phyloP scores from a whole-genome alignment of 768 basidiomycete genomes.

The Pilatotrama ljubarskyi region DNA sequence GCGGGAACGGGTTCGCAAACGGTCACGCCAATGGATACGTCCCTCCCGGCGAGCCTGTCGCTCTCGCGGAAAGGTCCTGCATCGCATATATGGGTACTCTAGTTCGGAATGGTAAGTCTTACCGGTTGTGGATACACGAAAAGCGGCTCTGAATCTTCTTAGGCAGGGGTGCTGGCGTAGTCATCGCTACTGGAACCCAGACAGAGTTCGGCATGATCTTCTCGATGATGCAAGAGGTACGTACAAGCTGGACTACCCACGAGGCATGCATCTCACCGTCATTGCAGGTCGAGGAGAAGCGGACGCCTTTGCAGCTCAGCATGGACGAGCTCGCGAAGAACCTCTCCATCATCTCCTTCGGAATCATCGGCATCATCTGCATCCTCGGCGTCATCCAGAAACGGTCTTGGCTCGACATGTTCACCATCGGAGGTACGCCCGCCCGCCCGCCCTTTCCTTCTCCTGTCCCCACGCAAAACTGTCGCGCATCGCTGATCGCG shows the following conservation, averaged over 20 bases:
- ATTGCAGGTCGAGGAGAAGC: slow-evolving; percentile 72
- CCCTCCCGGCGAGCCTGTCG: slow-evolving; percentile 39
- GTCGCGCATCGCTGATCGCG: slow-evolving; percentile 10
- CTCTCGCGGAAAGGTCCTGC: slow-evolving; percentile 82
- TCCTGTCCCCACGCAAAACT: background rate
- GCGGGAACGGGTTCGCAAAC: slow-evolving; percentile 19
- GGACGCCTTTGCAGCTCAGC: slow-evolving; percentile 87
- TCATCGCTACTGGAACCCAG: slow-evolving; percentile 80
- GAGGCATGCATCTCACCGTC: background rate
- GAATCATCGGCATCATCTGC: slow-evolving; percentile 92
- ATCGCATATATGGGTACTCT: slow-evolving; percentile 96
- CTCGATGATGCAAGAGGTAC: slow-evolving; percentile 95
- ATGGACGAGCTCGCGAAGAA: slow-evolving; percentile 98
- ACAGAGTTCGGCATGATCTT: slow-evolving; percentile 98
- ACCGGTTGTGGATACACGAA: background rate
- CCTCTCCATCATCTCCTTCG: slow-evolving; percentile 87
- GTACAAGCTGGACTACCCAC: background rate
- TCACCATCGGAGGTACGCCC: slow-evolving; percentile 90
- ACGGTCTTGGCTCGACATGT: slow-evolving; percentile 95
- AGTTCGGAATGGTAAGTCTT: slow-evolving; percentile 73
- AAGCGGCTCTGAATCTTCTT: background rate
- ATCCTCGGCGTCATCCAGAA: slow-evolving; percentile 85
- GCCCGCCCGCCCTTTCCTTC: background rate
- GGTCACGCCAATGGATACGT: slow-evolving; percentile 19
- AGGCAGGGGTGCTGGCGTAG: slow-evolving; percentile 84